Evolutionary conservation across 1,139 yeast genomes (phyloP), one percentile per base, ranked within the genome.

Genomic region (Diutina catenulata): DNA sequence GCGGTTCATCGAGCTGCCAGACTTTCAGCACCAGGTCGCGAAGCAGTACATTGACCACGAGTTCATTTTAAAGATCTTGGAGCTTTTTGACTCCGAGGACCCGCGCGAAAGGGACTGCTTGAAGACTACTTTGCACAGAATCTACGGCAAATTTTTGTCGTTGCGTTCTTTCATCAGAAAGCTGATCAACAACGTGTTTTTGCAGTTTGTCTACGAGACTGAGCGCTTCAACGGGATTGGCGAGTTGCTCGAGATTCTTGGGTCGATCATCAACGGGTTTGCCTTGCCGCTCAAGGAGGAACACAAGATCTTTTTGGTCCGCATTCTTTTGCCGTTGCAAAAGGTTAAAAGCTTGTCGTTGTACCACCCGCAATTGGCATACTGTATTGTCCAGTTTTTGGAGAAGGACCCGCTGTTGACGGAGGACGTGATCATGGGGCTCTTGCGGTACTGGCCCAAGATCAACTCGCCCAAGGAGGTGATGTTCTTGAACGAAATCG

Each of bases 201-300:
- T 91, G 51, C 95, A 84, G 56, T 93, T 91, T 62, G 78, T 80
- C 38, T 93, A 91, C 60, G 99, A 91, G 59, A 88, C 97, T 5
- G 96, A 84, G 52, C 71, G 95, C 50, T 91, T 88, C 57, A 91
- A 93, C 55, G 99, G 99, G 45, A 79, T 91, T 45, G 95, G 95
- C 9, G 99, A 91, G 62, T 68, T 91, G 46, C 69, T 91, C 48
- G 99, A 91, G 59, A 91, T 91, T 41, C 70, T 93, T 49, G 99
- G 99, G 8, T 81, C 94, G 19, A 93, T 91, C 51, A 91, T 93
- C 52, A 91, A 91, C 59, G 99, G 99, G 15, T 91, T 91, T 67
- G 99, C 99, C 5, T 68, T 91, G 46, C 99, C 99, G 2, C 70
- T 91, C 49, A 91, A 91, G 56, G 97, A 88, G 52, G 99, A 91